These are phyloP conservation scores for Russula dissimulans DNA, from an alignment of 768 basidiomycete genomes.

Conservation along the genomic window DNA sequence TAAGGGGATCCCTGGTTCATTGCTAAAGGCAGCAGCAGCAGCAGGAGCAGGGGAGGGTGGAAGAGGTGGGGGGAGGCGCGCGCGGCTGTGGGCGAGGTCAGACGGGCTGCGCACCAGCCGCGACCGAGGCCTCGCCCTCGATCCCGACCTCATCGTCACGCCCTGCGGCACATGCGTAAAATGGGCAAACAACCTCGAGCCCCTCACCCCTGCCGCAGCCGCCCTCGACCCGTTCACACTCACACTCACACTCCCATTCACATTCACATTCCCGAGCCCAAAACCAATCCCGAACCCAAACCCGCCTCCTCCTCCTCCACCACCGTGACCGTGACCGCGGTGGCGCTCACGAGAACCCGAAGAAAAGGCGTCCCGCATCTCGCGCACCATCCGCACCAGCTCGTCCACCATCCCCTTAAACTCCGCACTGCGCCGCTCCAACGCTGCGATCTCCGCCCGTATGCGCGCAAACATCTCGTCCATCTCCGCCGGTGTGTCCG, in stretches of 20 bases:
- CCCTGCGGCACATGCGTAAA: neutral
- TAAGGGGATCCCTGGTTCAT: no score
- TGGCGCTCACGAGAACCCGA: no score
- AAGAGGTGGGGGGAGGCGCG: neutral
- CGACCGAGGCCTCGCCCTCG: neutral
- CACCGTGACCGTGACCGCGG: no score
- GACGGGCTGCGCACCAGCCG: constrained; percentile 3
- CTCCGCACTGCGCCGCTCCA: constrained; percentile 12
- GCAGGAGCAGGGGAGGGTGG: neutral
- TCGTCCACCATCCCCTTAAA: constrained; percentile 15
- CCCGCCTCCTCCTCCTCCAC: no score
- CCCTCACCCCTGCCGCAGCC: neutral
- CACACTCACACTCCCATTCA: no score
- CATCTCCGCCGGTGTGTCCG: constrained; percentile 3
- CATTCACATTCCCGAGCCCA: no score
- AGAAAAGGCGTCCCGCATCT: neutral
- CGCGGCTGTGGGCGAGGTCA: constrained; percentile 1
- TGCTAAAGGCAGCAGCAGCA: no score
- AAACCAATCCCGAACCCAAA: no score
- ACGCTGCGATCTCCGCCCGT: constrained; percentile 7
- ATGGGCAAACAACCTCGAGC: no score
- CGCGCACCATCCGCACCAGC: constrained; percentile 3
- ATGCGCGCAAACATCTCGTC: constrained; percentile 14
- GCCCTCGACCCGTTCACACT: no score
- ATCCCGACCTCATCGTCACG: no score